Evolutionary conservation across 169 alveolate genomes (phyloP).

Genomic region (Eimeria maxima): DNA sequence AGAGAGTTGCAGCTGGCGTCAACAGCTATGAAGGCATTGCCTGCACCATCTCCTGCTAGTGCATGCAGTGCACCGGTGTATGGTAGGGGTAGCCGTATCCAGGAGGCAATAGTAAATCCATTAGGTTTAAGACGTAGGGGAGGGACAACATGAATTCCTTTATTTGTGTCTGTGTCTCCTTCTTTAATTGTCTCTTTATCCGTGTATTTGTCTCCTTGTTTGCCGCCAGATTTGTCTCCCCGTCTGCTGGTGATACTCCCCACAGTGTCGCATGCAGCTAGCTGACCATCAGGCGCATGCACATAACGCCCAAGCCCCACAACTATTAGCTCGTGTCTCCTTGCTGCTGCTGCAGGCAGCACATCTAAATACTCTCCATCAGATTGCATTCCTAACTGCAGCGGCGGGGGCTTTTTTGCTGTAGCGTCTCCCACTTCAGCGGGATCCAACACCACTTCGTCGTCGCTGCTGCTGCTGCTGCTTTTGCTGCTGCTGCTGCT

Average conservation of each 20-base stretch:
- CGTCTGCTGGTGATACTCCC: background rate
- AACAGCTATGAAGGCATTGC: constrained; percentile 1
- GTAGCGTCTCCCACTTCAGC: background rate
- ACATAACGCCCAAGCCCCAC: constrained; percentile 30
- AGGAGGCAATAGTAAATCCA: background rate
- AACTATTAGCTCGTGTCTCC: background rate
- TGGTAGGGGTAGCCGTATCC: background rate
- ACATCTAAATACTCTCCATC: constrained; percentile 47
- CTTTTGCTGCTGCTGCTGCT: constrained; percentile 39
- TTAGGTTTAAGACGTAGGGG: background rate
- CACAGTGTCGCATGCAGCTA: constrained; percentile 36
- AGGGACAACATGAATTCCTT: constrained; percentile 15
- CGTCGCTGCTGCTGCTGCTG: constrained; percentile 43
- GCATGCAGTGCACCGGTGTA: background rate
- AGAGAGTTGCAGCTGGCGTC: background rate
- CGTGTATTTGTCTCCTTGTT: background rate
- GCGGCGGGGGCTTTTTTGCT: background rate
- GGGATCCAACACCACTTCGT: constrained; percentile 14
- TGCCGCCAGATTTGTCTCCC: background rate
- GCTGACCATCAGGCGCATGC: constrained; percentile 27
- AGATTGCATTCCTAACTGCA: constrained; percentile 9
- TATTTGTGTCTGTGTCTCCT: background rate
- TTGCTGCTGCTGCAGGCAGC: constrained; percentile 40
- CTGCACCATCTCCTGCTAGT: constrained; percentile 31
- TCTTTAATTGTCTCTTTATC: background rate